phyloP scores from a whole-genome alignment of 257 asterid genomes.

The Schizonepeta tenuifolia region DNA sequence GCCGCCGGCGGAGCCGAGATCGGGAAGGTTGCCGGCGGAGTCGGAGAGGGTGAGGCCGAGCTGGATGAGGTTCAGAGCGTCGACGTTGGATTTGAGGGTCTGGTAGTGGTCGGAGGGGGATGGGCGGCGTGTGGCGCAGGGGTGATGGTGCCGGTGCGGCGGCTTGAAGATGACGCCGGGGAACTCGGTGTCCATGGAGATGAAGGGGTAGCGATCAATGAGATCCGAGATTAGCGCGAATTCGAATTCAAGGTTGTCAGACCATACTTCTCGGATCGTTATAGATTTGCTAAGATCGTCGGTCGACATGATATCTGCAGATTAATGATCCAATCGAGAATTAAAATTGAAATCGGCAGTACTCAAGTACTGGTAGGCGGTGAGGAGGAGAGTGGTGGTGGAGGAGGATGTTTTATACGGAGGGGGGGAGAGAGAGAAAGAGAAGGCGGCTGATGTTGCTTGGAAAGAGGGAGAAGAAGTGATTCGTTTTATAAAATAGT shows the following conservation, averaged over 20 bases:
- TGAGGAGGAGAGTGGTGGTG: not conserved
- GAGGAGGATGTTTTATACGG: not conserved
- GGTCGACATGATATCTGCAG: constrained; percentile 20
- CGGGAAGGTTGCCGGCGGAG: constrained; percentile 55
- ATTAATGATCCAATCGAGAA: not conserved
- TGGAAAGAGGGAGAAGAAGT: constrained; percentile 32
- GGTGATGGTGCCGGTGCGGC: not conserved
- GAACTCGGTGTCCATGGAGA: constrained; percentile 72
- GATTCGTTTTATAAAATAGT: not conserved
- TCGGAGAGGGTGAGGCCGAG: constrained; percentile 71
- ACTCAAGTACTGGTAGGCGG: not conserved
- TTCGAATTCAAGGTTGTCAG: constrained; percentile 48
- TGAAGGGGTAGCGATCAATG: constrained; percentile 44
- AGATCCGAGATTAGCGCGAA: constrained; percentile 45
- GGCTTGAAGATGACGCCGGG: constrained; percentile 60
- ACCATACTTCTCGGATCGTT: constrained; percentile 55
- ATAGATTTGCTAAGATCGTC: constrained; percentile 17
- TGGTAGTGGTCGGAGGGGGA: constrained; percentile 52
- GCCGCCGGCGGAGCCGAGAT: constrained; percentile 34
- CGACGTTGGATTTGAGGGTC: constrained; percentile 69
- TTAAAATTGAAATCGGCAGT: not conserved
- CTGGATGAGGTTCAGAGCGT: constrained; percentile 65
- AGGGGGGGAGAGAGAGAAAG: not conserved
- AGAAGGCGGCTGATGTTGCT: constrained; percentile 37
- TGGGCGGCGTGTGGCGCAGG: constrained; percentile 1